Evolutionary conservation across 345 rosid species (phyloP), one percentile per base, ranked within the genome.

Genomic region (Citrus hindsii): DNA sequence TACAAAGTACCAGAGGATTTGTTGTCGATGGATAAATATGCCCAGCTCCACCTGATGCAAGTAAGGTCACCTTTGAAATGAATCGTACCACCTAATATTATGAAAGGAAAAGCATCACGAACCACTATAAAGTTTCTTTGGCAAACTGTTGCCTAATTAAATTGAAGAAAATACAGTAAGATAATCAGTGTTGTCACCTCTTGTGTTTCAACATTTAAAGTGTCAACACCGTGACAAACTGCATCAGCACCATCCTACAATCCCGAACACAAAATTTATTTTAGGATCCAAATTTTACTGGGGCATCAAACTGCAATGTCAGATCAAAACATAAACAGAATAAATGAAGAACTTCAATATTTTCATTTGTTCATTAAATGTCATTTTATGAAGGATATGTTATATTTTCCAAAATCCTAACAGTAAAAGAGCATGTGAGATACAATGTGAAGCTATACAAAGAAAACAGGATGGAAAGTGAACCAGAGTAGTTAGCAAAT

Each of bases 31-130:
- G 98, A 76, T 96, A 96, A 81, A 96, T 91, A 85, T 96, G 99
- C 4, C 99, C 99, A 37, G 95, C 99, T 70, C 98, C 98, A 73
- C 99, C 99, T 37, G 99, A 96, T 73, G 98, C 99, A 68, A 96
- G 94, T 85, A 96, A 86, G 33, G 93, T 96, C 86, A 92, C 95
- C 90, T 92, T 93, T 2, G 99, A 92, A 80, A 94, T 84, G 80
- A 96, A 96, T 64, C 98, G 91, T 46, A 89, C 88, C 71, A 91
- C 97, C 99, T 93, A 84, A 69, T 79, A 73, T 75, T 24, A 61
- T 61, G 14, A 6, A 56, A 65, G 56, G 74, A 62, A 64, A 73
- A 6, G 30, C 25, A 80, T 64, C 18, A 59, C 63, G 63, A 76
- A 56, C 61, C 40, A 9, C 7, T 5, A 63, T 32, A n/a, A 38